Evolutionary conservation across 2,329 filamentous ascomycete genomes (phyloP).

Genomic region (Kalmusia sp.): DNA sequence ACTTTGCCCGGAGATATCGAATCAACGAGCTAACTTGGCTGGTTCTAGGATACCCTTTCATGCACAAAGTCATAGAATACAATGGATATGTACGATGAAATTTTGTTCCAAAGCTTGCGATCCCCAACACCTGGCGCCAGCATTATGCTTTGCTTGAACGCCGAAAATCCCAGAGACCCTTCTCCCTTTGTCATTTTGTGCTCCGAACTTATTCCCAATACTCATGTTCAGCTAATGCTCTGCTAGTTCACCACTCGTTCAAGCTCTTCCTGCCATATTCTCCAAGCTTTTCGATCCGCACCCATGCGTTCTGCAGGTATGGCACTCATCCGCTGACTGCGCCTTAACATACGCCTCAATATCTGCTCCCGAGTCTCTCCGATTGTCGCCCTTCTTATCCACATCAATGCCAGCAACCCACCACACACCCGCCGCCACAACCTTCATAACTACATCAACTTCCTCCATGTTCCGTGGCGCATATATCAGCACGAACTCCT

Average conservation of each 20-base stretch:
- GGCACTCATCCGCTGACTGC: conserved; percentile 29
- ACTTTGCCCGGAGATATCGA: not conserved
- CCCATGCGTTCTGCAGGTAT: conserved; percentile 33
- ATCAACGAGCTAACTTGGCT: not conserved
- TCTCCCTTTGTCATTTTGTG: not conserved
- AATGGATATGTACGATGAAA: too few species aligned
- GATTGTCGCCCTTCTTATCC: conserved; percentile 21
- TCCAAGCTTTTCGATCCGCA: conserved; percentile 31
- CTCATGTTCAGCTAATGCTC: too few species aligned
- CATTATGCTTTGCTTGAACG: conserved; percentile 1
- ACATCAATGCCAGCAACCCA: conserved; percentile 60
- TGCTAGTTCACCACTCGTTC: too few species aligned
- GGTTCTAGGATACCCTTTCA: not conserved
- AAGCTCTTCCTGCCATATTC: conserved; percentile 36
- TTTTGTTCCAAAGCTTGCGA: not conserved
- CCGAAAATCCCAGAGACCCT: not conserved
- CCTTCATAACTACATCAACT: conserved; percentile 69
- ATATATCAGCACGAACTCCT: conserved; percentile 82
- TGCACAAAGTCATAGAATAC: not conserved
- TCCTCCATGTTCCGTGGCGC: conserved; percentile 75
- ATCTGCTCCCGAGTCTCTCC: conserved; percentile 26
- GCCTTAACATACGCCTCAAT: conserved; percentile 28
- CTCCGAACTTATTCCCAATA: too few species aligned
- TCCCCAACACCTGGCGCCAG: conserved; percentile 2
- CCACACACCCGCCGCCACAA: conserved; percentile 79